A percentile compares a stretch with the other conserved stretches of the same genome.
Conservation (phyloP, 2,329 filamentous ascomycete species). For the Xylaria arbuscula region DNA sequence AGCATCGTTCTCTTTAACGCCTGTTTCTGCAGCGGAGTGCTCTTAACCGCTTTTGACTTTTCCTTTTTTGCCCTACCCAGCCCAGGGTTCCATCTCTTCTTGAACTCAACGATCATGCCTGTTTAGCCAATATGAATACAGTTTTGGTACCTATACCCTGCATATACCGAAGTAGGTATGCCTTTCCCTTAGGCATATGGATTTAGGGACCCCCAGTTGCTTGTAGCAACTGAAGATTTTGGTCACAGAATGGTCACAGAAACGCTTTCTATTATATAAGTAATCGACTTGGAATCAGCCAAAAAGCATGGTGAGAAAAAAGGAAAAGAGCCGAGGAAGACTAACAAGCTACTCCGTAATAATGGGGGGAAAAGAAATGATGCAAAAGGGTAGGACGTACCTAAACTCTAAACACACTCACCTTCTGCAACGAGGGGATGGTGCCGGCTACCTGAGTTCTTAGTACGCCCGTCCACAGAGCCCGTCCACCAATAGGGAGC, state of each 20-base stretch:
- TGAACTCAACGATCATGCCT: not conserved
- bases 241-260: not conserved
- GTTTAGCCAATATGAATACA: conserved; percentile 9
- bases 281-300: not conserved
- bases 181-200: not conserved
- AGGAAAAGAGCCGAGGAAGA: not conserved
- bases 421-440: conserved; percentile 9
- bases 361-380: not conserved
- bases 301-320: not conserved
- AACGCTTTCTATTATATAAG: not conserved
- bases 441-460: not conserved
- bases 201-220: not conserved
- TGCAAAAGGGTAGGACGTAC: not conserved
- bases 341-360: too few relatives aligned
- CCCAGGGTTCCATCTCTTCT: not conserved
- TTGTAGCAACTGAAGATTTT: not conserved
- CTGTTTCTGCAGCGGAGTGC: not conserved
- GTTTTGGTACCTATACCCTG: not conserved
- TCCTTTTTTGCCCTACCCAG: not conserved
- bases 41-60: conserved; percentile 1
- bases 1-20: not conserved
- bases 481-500: conserved; percentile 20
- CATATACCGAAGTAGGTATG: not conserved
- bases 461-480: not conserved
- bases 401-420: conserved; percentile 8